Conservation (phyloP, 2,329 filamentous ascomycete genomes). For the Fusarium tupiense region DNA sequence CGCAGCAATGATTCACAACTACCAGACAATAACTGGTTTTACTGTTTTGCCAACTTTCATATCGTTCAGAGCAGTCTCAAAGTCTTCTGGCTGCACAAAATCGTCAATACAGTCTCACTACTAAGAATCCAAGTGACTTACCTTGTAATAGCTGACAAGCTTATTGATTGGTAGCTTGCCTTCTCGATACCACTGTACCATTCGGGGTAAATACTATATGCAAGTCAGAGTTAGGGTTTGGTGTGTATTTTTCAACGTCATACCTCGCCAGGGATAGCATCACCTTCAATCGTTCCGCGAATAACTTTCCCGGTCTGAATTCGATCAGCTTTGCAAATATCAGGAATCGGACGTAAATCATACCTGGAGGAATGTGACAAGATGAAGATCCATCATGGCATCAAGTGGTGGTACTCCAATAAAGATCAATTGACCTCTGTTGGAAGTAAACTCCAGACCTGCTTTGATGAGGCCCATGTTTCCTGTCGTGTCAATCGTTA, state of each 20-base stretch:
- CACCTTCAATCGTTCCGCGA: background rate
- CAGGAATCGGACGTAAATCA: fast-evolving
- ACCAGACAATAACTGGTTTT: background rate
- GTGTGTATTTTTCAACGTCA: background rate
- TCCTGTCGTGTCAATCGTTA: background rate
- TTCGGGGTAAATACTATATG: background rate
- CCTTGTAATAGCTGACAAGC: background rate
- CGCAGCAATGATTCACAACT: background rate
- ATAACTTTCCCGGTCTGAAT: background rate
- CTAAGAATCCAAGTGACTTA: background rate
- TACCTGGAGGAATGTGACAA: background rate
- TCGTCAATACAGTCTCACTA: background rate
- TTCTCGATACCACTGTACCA: conserved; percentile 6
- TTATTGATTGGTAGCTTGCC: background rate
- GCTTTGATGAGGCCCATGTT: background rate
- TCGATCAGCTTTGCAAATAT: background rate
- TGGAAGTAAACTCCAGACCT: background rate
- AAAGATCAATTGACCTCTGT: background rate
- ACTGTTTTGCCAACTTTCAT: background rate
- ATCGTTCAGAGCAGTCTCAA: background rate
- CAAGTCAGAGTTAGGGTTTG: background rate
- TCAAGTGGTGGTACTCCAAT: background rate
- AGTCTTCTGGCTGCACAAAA: background rate
- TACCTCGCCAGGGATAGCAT: background rate
- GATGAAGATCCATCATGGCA: background rate